Evolutionary conservation across 2,329 filamentous ascomycete species (phyloP), one percentile per base, ranked within the genome.

Genomic region (Fonsecaea monophora): DNA sequence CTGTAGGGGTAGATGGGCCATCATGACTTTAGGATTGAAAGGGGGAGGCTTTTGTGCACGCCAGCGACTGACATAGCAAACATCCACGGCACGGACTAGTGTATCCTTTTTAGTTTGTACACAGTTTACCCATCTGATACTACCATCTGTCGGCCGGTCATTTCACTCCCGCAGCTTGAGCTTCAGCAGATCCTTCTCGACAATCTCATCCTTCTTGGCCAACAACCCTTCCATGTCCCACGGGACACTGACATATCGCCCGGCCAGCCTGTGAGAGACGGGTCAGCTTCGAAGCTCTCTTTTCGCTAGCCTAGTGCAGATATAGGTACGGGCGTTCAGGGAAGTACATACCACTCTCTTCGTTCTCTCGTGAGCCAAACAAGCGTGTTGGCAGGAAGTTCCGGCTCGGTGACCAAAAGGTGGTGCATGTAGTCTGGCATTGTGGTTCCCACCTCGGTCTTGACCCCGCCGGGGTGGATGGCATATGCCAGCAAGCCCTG

Each of bases 301-400:
- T 21, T 5, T 25, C 38, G 42, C 5, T 12, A 10, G 18, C 18
- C 3, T 25, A 21, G 37, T 12, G 15, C 13, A 32, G 30, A 54
- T 15, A 1, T 6, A 9, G n/a, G n/a, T 10, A 9, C 8, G 21
- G 42, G 30, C 4, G 4, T 9, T 21, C 21, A 48, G 1, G 3
- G 12, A 35, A 42, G 70, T 18, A 53, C 69, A 50, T 75, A 69
- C 75, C 75, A 77, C 30, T 75, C 66, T 35, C 69, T 67, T 37
- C 68, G 66, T 68, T 75, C 70, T 37, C 67, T 60, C 10, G 70
- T 74, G 40, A 76, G 56, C 62, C 64, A 75, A 1, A 73, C 70
- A 7, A 76, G 38, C 3, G 68, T 69, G 68, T 75, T 72, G 1
- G 58, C 74, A 21, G 71, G 91, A 90, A 8, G 83, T 70, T 13